Evolutionary conservation across 2,329 filamentous ascomycete species (phyloP).

Genomic region (Neonectria faginata): DNA sequence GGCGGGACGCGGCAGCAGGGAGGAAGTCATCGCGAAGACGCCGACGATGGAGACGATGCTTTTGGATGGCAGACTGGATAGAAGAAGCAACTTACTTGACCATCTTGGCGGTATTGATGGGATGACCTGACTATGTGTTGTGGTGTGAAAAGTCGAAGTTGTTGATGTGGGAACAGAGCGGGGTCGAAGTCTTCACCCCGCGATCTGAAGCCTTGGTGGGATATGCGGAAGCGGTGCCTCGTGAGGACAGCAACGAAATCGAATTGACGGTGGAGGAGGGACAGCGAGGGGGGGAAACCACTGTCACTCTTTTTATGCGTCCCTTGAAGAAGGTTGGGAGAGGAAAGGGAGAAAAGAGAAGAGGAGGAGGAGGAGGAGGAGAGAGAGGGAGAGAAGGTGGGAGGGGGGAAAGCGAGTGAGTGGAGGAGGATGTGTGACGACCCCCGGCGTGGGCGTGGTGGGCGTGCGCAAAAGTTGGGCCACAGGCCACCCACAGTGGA

Average conservation of each 20-base stretch:
- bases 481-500: conserved; percentile 23
- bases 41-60: conserved; percentile 10
- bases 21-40: conserved; percentile 11
- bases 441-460: conserved; percentile 22
- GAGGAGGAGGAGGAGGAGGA: conserved; percentile 40
- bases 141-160: conserved; percentile 51
- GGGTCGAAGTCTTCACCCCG: conserved; percentile 59
- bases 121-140: conserved; percentile 54
- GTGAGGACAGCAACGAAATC: conserved; percentile 43
- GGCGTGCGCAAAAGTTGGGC: conserved; percentile 29
- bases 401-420: conserved; percentile 45
- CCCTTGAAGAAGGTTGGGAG: conserved; percentile 46
- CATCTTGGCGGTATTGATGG: conserved; percentile 90
- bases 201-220: conserved; percentile 48
- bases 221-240: conserved; percentile 47
- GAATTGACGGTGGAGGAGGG: conserved; percentile 52
- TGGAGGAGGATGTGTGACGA: conserved; percentile 43
- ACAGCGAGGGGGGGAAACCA: conserved; percentile 52
- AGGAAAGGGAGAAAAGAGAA: conserved; percentile 38
- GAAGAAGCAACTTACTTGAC: conserved; percentile 85
- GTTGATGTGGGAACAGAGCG: conserved; percentile 56
- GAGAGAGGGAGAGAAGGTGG: conserved; percentile 42
- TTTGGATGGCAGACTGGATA: conserved; percentile 12
- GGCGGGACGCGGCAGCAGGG: not conserved
- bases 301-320: conserved; percentile 56